Evolutionary conservation across 768 basidiomycete species (phyloP).

Genomic region (Dacryopinax primogenitus): DNA sequence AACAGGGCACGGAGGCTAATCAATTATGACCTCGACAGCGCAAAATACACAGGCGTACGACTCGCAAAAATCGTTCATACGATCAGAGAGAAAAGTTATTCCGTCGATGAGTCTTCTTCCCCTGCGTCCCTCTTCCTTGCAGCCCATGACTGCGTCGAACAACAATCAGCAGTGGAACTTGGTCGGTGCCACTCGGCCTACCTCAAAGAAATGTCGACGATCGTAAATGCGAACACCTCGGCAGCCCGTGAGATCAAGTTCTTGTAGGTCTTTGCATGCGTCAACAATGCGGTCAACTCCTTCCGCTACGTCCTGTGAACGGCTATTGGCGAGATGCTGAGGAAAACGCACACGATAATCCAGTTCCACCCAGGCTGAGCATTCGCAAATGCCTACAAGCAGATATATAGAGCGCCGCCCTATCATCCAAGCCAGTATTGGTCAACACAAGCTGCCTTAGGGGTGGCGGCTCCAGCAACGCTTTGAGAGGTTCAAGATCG

Average conservation of each 20-base stretch:
- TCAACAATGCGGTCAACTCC: constrained; percentile 49
- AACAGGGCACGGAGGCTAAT: constrained; percentile 4
- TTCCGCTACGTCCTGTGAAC: constrained; percentile 28
- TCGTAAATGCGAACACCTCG: constrained; percentile 47
- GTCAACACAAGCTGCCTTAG: constrained; percentile 43
- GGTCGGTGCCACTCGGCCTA: constrained; percentile 14
- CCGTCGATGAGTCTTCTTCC: background rate
- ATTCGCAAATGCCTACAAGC: constrained; percentile 37
- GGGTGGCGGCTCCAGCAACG: constrained; percentile 16
- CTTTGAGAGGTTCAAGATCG: constrained; percentile 38
- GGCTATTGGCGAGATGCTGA: background rate
- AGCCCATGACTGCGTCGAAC: background rate
- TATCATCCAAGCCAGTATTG: constrained; percentile 50
- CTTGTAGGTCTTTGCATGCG: constrained; percentile 39
- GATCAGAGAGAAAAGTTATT: background rate
- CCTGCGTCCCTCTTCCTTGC: background rate
- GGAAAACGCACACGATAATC: constrained; percentile 40
- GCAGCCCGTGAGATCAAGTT: constrained; percentile 55
- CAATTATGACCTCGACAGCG: background rate
- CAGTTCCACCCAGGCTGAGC: constrained; percentile 46
- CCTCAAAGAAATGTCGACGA: constrained; percentile 56
- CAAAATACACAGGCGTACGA: background rate
- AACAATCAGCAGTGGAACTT: background rate
- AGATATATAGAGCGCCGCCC: constrained; percentile 40
- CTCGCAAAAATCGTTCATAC: too few species aligned